These are phyloP conservation scores for Mortierella sp. DNA, from an alignment of 371 early-diverging fungal genomes.

Conservation along the genomic window DNA sequence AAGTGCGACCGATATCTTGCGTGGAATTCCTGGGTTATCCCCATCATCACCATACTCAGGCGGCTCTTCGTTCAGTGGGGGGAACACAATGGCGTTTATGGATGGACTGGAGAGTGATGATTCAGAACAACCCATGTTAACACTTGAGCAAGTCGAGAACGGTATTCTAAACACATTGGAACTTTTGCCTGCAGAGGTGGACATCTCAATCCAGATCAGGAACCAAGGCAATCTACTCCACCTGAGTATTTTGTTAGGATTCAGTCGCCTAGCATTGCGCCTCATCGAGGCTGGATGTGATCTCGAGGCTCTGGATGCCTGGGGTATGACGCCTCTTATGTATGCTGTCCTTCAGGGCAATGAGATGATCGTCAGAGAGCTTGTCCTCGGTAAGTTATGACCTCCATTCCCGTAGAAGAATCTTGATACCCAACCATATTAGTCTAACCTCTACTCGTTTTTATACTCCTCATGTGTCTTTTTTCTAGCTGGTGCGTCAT, in stretches of 20 bases:
- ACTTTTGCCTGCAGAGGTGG: constrained; percentile 25
- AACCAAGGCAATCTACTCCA: constrained; percentile 41
- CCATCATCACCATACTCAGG: neutral
- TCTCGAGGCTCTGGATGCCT: constrained; percentile 28
- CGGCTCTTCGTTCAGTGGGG: neutral
- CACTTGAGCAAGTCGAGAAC: constrained; percentile 28
- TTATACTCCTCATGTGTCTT: neutral
- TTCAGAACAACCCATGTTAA: constrained; percentile 6
- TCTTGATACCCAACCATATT: neutral
- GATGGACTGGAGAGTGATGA: neutral
- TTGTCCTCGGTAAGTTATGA: constrained; percentile 27
- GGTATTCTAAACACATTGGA: constrained; percentile 28
- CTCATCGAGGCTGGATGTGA: constrained; percentile 43
- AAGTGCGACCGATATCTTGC: constrained; percentile 33
- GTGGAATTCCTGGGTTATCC: constrained; percentile 26
- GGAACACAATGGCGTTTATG: constrained; percentile 7
- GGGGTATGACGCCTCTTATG: constrained; percentile 47
- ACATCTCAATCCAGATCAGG: constrained; percentile 33
- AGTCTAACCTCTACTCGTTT: neutral
- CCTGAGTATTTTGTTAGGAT: constrained; percentile 30
- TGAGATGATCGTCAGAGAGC: constrained; percentile 16
- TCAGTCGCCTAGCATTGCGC: constrained; percentile 17
- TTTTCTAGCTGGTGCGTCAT: constrained; percentile 32
- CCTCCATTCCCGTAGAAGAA: too few relatives aligned
- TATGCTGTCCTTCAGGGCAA: constrained; percentile 43